These are phyloP conservation scores for Trichoderma simmonsii DNA, from an alignment of 2,329 filamentous ascomycete genomes.

Conservation along the genomic window DNA sequence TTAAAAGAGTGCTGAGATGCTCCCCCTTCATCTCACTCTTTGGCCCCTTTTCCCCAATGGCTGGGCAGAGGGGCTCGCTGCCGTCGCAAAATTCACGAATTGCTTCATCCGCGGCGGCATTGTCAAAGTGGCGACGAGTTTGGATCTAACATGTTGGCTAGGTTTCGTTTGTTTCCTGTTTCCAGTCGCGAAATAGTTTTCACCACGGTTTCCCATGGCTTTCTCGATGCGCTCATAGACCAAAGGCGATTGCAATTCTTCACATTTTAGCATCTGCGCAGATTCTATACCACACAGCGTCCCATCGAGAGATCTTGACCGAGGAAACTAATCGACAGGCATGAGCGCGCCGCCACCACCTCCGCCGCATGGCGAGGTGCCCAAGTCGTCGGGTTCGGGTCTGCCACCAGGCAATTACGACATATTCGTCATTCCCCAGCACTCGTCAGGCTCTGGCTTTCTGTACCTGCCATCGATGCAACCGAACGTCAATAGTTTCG, in stretches of 20 bases:
- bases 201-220: constrained; percentile 29
- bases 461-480: constrained; percentile 89
- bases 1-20: background rate
- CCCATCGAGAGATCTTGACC: background rate
- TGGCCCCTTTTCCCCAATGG: constrained; percentile 4
- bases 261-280: background rate
- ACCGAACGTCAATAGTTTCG: constrained; percentile 85
- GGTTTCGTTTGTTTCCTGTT: background rate
- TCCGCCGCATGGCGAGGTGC: constrained; percentile 79
- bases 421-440: constrained; percentile 93
- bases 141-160: background rate
- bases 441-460: constrained; percentile 84
- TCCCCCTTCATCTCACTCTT: constrained; percentile 5
- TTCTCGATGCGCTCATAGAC: constrained; percentile 28
- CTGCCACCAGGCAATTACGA: constrained; percentile 90
- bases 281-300: background rate
- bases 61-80: background rate
- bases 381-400: constrained; percentile 53
- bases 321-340: background rate
- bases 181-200: background rate
- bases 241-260: constrained; percentile 7
- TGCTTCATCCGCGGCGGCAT: background rate
- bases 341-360: constrained; percentile 63
- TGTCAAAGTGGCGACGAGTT: background rate
- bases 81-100: background rate